Evolutionary conservation across 371 early-diverging fungal genomes (phyloP).

Genomic region (Saksenaea vasiformis): DNA sequence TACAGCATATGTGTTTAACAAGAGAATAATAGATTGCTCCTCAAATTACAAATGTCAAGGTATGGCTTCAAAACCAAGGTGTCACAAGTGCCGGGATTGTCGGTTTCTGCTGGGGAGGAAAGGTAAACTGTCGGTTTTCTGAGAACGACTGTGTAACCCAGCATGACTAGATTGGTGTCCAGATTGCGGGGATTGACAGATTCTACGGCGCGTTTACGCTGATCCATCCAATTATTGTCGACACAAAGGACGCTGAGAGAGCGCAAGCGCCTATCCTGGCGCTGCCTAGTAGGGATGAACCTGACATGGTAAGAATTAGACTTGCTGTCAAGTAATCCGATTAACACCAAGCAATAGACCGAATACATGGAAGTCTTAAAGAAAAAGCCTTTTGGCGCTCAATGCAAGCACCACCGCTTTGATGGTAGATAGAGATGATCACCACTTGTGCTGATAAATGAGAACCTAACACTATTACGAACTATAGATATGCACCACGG

Average conservation of each 20-base stretch:
- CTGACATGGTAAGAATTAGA: conserved; percentile 48
- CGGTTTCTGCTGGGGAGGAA: conserved; percentile 76
- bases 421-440: conserved; percentile 35
- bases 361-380: conserved; percentile 47
- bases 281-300: conserved; percentile 67
- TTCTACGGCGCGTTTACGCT: conserved; percentile 55
- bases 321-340: not conserved
- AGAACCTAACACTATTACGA: not conserved
- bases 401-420: conserved; percentile 59
- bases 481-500: conserved; percentile 62
- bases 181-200: conserved; percentile 23
- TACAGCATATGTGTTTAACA: not conserved
- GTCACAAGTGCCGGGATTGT: conserved; percentile 46
- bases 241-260: conserved; percentile 50
- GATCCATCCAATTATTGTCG: conserved; percentile 66
- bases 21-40: conserved; percentile 19
- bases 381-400: conserved; percentile 59
- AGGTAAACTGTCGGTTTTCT: conserved; percentile 13
- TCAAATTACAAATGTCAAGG: conserved; percentile 35
- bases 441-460: not conserved
- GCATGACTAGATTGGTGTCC: conserved; percentile 34
- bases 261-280: conserved; percentile 60
- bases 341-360: conserved; percentile 17
- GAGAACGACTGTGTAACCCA: not conserved
- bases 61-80: conserved; percentile 46